phyloP scores from a whole-genome alignment of 2,329 filamentous ascomycete species.

The Decorospora gaudefroyi region DNA sequence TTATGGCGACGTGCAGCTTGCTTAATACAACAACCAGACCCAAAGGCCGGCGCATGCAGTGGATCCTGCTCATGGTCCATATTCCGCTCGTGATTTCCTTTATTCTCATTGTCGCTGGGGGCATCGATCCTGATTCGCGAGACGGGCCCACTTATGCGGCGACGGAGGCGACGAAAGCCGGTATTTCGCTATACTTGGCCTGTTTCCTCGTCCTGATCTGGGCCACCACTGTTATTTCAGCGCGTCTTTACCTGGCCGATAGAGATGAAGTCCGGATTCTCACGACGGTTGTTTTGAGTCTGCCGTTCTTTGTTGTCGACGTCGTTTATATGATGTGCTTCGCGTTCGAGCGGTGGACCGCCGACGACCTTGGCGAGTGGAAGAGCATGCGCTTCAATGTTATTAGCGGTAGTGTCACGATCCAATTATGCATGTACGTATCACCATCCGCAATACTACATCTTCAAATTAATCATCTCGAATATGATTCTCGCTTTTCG shows the following conservation, averaged over 20 bases:
- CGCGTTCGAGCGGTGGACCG: conserved; percentile 36
- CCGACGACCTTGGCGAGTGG: conserved; percentile 12
- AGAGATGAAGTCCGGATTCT: conserved; percentile 42
- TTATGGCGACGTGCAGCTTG: conserved; percentile 43
- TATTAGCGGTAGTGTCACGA: conserved; percentile 42
- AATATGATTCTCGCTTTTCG: too few relatives aligned
- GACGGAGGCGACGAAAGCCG: conserved; percentile 44
- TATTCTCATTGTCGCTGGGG: conserved; percentile 44
- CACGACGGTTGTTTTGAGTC: conserved; percentile 43
- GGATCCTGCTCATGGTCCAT: conserved; percentile 42
- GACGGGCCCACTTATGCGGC: conserved; percentile 40
- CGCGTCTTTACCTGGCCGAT: conserved; percentile 42
- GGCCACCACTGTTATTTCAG: conserved; percentile 44
- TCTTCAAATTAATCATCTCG: too few relatives aligned
- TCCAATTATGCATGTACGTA: conserved; percentile 46
- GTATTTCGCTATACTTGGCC: conserved; percentile 40
- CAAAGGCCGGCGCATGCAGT: conserved; percentile 46
- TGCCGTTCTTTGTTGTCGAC: conserved; percentile 45
- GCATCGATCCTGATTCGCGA: conserved; percentile 43
- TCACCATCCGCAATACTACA: neutral
- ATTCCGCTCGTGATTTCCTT: conserved; percentile 43
- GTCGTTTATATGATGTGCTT: conserved; percentile 48
- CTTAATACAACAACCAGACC: conserved; percentile 42
- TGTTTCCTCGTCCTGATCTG: conserved; percentile 43
- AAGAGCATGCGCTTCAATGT: conserved; percentile 40